Conservation (phyloP, 768 basidiomycete genomes). For the Naematelia encephala region DNA sequence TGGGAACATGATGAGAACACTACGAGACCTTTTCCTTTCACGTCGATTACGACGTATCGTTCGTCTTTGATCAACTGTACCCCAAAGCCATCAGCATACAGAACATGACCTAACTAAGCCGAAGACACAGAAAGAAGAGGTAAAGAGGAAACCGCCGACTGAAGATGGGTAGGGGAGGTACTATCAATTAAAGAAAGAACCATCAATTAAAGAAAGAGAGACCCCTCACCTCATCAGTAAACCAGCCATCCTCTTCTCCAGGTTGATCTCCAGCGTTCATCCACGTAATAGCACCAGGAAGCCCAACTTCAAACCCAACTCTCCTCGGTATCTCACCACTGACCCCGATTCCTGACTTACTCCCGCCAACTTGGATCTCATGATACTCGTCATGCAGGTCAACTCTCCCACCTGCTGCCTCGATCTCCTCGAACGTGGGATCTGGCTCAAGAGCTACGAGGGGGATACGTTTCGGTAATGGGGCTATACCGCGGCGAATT, state of each 20-base stretch:
- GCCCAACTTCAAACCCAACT: conserved; percentile 65
- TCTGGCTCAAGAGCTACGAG: conserved; percentile 64
- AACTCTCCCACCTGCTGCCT: conserved; percentile 58
- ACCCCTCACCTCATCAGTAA: conserved; percentile 58
- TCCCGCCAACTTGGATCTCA: conserved; percentile 56
- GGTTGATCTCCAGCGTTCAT: neutral
- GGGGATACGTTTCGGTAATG: conserved; percentile 60
- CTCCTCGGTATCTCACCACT: conserved; percentile 76
- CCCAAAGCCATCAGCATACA: too few species aligned
- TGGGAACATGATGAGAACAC: conserved; percentile 83
- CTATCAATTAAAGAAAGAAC: too few species aligned
- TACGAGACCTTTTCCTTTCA: conserved; percentile 74
- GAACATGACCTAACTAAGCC: too few species aligned
- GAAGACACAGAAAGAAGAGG: too few species aligned
- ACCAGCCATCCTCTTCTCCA: conserved; percentile 53
- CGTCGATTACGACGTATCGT: conserved; percentile 71
- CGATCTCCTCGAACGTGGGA: conserved; percentile 68
- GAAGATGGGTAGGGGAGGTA: too few species aligned
- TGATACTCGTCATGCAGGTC: conserved; percentile 64
- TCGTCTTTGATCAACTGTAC: conserved; percentile 79
- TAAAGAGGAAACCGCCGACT: too few species aligned
- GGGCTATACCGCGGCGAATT: conserved; percentile 67
- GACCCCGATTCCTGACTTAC: conserved; percentile 58
- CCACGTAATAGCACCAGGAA: conserved; percentile 69
- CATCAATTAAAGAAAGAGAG: neutral